Base-by-base conservation (phyloP, 306 rosid species). In the Rosa multiflora region DNA sequence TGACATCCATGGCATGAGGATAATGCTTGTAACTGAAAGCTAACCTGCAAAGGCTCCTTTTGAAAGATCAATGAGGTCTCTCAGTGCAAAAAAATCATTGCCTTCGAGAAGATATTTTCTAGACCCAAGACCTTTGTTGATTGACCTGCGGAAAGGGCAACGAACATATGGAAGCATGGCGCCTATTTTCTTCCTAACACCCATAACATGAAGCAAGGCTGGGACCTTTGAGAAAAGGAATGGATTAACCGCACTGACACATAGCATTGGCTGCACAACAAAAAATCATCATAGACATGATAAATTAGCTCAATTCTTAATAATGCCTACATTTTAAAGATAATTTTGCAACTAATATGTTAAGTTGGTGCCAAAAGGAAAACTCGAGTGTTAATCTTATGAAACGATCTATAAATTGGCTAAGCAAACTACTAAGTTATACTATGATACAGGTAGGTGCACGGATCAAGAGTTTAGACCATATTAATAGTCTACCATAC, bases 191-290 rank as follows among this genome's bases (percentile, higher is more conserved):
- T 89, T 93, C 81, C 99, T 91, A 80, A 96, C 59, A 76, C 84
- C 90, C 96, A 91, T 87, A 72, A 96, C 86, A 76, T 87, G 93
- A 86, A 83, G 94, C 90, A 96, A 79, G 79, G 99, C 90, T 9
- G 97, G 97, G 82, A 96, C 93, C 92, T 89, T 96, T 29, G 98
- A 88, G 90, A 96, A 90, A 77, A 96, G 99, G 90, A 90, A 85
- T 51, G 99, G 98, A 91, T 96, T 91, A 63, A 96, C 98, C 2
- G 99, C 99, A 83, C 98, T 90, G 83, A 96, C 98, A 79, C 99
- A 96, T 12, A 96, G 97, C 99, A 96, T 93, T 82, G 99, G 98
- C 99, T 96, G 99, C 99, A 91, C 83, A 70, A 83, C 63, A 29
- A 85, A 87, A 79, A 71, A 68, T 84, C 76, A 79, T 83, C 40